phyloP scores from a whole-genome alignment of 345 rosid species.

The Boechera divaricarpa region DNA sequence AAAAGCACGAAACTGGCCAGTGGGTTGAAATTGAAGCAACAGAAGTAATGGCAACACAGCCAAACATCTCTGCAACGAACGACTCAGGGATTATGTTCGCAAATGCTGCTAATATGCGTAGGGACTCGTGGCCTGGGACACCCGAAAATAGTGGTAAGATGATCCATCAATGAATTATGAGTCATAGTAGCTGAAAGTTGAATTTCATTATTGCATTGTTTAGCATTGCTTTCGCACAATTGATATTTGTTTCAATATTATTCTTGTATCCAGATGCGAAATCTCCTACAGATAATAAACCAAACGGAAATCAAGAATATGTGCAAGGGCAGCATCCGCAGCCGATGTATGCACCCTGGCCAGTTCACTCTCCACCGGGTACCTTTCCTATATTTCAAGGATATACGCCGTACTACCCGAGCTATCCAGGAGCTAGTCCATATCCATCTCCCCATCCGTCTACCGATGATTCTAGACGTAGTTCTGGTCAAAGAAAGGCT shows the following conservation, averaged over 20 bases:
- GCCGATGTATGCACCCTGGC: constrained; percentile 84
- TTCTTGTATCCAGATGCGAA: constrained; percentile 58
- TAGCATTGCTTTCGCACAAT: constrained; percentile 23
- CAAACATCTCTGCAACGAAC: constrained; percentile 64
- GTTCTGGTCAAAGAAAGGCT: constrained; percentile 61
- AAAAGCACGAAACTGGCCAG: constrained; percentile 92
- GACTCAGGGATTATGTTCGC: constrained; percentile 74
- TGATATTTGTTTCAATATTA: not conserved
- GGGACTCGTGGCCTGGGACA: constrained; percentile 54
- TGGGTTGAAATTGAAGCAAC: constrained; percentile 89
- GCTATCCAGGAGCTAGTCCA: constrained; percentile 66
- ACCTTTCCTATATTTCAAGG: constrained; percentile 79
- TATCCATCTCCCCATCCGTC: constrained; percentile 71
- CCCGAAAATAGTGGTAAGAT: constrained; percentile 61
- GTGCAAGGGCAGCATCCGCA: constrained; percentile 77
- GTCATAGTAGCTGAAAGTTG: constrained; percentile 3
- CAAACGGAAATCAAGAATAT: constrained; percentile 60
- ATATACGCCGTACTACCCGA: constrained; percentile 81
- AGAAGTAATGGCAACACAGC: constrained; percentile 61
- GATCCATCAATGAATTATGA: not conserved
- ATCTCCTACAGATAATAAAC: constrained; percentile 60
- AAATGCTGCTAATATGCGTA: constrained; percentile 55
- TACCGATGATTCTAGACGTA: constrained; percentile 61
- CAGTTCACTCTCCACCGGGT: constrained; percentile 89
- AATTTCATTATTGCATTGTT: not conserved